Conservation (phyloP, 1,139 yeast species). For the Blastobotrys illinoisensis region DNA sequence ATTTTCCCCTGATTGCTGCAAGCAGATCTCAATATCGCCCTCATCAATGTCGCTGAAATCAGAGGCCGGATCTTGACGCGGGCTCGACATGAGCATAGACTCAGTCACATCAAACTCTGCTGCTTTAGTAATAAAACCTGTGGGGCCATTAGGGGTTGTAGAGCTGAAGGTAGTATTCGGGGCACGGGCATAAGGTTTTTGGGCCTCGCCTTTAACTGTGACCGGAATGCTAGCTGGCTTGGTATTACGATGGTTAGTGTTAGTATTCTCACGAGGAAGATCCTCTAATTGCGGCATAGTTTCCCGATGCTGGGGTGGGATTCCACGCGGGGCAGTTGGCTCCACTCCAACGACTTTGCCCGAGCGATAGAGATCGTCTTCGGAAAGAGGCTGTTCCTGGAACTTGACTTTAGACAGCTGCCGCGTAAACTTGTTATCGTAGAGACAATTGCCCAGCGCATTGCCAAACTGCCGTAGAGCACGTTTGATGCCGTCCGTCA, state of each 20-base stretch:
- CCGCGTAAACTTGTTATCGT: conserved; percentile 52
- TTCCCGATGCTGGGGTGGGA: not conserved
- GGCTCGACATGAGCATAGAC: not conserved
- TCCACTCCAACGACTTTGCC: not conserved
- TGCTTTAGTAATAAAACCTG: not conserved
- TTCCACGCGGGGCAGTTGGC: not conserved
- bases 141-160: not conserved
- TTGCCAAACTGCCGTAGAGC: conserved; percentile 75
- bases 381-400: conserved; percentile 12
- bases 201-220: not conserved
- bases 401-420: conserved; percentile 44
- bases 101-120: not conserved
- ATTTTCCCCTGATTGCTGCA: not conserved
- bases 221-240: not conserved
- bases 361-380: conserved; percentile 7
- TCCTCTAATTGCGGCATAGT: not conserved
- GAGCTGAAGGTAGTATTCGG: conserved; percentile 7
- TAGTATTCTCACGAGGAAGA: not conserved
- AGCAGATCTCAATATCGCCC: conserved; percentile 1
- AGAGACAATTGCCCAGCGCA: conserved; percentile 69
- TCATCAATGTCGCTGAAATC: conserved; percentile 7
- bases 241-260: not conserved
- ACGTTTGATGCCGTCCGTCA: conserved; percentile 71
- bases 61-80: conserved; percentile 1
- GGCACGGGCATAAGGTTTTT: not conserved